Evolutionary conservation across 768 basidiomycete genomes (phyloP), one percentile per base, ranked within the genome.

Genomic region (Mycena alexandri): DNA sequence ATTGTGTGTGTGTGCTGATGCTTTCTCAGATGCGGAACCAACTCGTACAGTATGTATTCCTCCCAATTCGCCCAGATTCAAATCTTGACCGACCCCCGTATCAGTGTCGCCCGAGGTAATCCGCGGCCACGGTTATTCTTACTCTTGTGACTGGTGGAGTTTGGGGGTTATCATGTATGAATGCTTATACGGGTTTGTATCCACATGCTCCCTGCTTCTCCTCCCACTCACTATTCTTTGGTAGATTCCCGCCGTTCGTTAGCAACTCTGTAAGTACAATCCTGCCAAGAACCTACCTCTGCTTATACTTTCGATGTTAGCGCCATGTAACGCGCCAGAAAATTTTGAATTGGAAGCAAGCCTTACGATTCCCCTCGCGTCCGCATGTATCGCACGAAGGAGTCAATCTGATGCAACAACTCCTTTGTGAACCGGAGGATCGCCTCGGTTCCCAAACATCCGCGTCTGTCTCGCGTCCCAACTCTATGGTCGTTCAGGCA

Each of bases 71-170:
- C 29, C 69, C 68, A 50, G 69, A 68, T 65, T 72, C 56, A n/a
- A 65, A 65, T 61, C 66, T 71, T 58, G 29, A 61, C 65, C 52
- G 43, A 44, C 41, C 55, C 43, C 53, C 58, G 64, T 72, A 72
- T 65, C 69, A 95, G 94, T 94, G 93, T 94, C 93, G 11, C 94
- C 93, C 47, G 93, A 95, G 78, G 94, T 95, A 51, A 94, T 95
- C 75, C 88, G 93, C 72, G 93, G 93, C 22, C 92, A 94, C 75
- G 96, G 96, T 25, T 98, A 99, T 79, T 89, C 92, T 43, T 96
- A 93, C 80, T 93, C 92, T 41, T 97, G 95, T 76, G 97, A 99
- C 76, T 99, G 96, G 96, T 99, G 97, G 97, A 95, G 93, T 80
- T 86, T 98, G 51, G 96, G 96, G 14, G 93, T 98, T 61, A 98